Base-by-base conservation (phyloP, 1,284 basidiomycete genomes). In the Cryptococcus sp. region DNA sequence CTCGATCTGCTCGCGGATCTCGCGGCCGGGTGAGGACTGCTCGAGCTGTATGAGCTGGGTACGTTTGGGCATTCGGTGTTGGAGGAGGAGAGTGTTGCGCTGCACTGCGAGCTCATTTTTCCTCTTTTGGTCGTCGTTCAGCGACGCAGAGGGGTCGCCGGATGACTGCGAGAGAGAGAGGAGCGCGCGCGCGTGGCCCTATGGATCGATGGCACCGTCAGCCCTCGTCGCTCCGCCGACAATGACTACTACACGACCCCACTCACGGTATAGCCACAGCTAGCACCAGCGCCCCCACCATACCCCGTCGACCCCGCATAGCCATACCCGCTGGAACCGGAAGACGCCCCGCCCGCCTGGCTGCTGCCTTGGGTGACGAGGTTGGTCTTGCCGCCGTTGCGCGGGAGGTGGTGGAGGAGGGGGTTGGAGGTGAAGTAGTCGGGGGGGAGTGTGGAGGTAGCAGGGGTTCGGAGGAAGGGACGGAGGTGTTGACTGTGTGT, bases 341-440 rank as follows among this genome's bases (percentile, higher is more conserved):
- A 5, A 9, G 4, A 23, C 37, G 6, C 12, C 48, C 48, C 3
- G 67, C 61, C 46, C 64, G 62, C 0, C 65, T 15, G 66, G 62
- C 28, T 56, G 60, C 24, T 68, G 67, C 60, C 59, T 20, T 58
- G 53, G 16, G 56, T 36, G 38, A 65, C 62, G 50, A 68, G 49
- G 20, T 50, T 48, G 43, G 61, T 64, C 48, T 63, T 63, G 16
- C 59, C 45, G 37, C 65, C 66, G 12, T 60, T 53, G 35, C 60
- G 61, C 16, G 73, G 69, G 50, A 76, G 69, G 50, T 75, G 73
- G 58, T 76, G 75, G n/a, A 74, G 65, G 42, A 77, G 63, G 38
- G 67, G 71, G 64, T 79, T 79, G 23, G 72, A 67, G 40, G 77
- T 73, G 65, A 79, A 79, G 44, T 74, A 70, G 48, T 77, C 73